Evolutionary conservation across 2,329 filamentous ascomycete genomes (phyloP), one percentile per base, ranked within the genome.

Genomic region (Penicillium sp.): DNA sequence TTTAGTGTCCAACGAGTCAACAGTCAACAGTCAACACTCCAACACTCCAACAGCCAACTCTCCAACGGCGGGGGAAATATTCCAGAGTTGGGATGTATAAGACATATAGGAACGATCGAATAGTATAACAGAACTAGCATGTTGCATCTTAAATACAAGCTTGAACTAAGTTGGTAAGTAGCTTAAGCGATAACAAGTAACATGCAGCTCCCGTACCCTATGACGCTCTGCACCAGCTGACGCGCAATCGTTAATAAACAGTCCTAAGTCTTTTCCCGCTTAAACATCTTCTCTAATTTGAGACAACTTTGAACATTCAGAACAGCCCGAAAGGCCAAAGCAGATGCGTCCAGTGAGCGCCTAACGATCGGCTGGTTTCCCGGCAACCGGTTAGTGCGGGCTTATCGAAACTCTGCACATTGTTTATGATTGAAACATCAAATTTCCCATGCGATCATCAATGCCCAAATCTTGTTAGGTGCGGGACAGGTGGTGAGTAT

Each of bases 391-490:
- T 54, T 51, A 54, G 52, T 50, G 51, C 34, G 46, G 39, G 58
- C 60, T 64, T 65, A 65, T 65, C 61, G 61, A 53, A 40, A 31
- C 22, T 24, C 52, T 43, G 46, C 52, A 52, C 49, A 46, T 52
- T 54, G 46, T 54, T 54, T 49, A 50, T 49, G 50, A 53, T 45
- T 53, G 46, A 50, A 53, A 40, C 45, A 39, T 47, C 24, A 27
- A 27, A 27, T 53, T 53, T 31, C 29, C 38, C 21, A 40, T 40
- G 38, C 38, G 45, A 53, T 48, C 50, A 31, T 44, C 51, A 13
- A 64, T 63, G 60, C 54, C 56, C 47, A 36, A 45, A 32, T 18
- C 24, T 38, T 48, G 27, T 39, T 50, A 50, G 43, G 48, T 31
- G 41, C 42, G 51, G 58, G 61, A 54, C 57, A 41, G 8, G 57